A percentile compares a stretch with the other conserved stretches of the same genome.
phyloP scores from a whole-genome alignment of 1,284 basidiomycete species.

The Ceratobasidium sp. region DNA sequence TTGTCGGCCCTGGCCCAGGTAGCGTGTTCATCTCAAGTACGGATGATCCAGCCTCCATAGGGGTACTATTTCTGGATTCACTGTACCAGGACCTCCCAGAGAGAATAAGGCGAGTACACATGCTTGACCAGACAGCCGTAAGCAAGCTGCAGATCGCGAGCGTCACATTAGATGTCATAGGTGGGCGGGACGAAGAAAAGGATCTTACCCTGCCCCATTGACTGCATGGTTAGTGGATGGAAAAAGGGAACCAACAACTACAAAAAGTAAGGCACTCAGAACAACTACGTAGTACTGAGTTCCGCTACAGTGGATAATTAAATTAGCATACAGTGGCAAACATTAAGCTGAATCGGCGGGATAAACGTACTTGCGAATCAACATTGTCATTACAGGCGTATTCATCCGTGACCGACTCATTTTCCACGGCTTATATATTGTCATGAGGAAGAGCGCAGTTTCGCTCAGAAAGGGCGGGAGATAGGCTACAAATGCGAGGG shows the following conservation, averaged over 20 bases:
- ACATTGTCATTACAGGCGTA: constrained; percentile 1
- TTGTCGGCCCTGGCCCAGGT: background rate
- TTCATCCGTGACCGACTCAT: constrained; percentile 9
- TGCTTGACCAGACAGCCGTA: constrained; percentile 28
- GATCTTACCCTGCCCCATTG: constrained; percentile 4
- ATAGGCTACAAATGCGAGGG: constrained; percentile 20
- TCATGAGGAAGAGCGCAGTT: background rate
- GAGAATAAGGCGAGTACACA: constrained; percentile 25
- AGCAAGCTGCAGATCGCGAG: background rate
- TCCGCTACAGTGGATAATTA: background rate
- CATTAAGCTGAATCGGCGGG: background rate
- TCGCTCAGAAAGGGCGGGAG: constrained; percentile 20
- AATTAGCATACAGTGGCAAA: background rate
- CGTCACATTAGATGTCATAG: background rate
- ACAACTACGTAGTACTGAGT: constrained; percentile 18
- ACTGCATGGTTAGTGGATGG: constrained; percentile 19
- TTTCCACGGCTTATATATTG: constrained; percentile 13
- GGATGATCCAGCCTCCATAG: background rate
- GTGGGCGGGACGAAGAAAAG: background rate
- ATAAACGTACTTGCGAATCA: constrained; percentile 16
- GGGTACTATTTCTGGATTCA: background rate
- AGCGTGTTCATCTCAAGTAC: background rate
- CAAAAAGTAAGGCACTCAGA: background rate
- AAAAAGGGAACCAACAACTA: background rate
- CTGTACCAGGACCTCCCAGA: constrained; percentile 32